Percentiles rank a stretch among this genome's conserved stretches.
These are phyloP conservation scores for Colletotrichum neosansevieriae DNA, from an alignment of 2,329 filamentous ascomycete genomes.

Conservation along the genomic window DNA sequence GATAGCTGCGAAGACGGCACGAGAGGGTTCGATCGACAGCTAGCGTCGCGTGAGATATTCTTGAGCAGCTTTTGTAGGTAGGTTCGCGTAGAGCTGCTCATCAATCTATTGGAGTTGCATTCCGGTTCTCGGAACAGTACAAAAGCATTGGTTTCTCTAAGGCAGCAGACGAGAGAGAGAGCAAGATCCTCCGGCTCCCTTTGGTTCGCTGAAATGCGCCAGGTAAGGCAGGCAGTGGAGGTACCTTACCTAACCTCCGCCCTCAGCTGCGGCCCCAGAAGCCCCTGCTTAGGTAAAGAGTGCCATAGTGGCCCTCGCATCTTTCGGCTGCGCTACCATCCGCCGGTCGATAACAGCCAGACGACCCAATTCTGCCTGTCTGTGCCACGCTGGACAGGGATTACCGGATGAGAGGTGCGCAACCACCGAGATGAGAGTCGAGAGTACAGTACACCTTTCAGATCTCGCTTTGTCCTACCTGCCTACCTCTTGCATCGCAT, in stretches of 20 bases:
- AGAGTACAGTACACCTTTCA: conserved; percentile 34
- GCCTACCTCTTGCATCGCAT: conserved; percentile 8
- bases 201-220: too few relatives aligned
- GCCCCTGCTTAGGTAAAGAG: conserved; percentile 34
- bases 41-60: background rate
- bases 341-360: conserved; percentile 17
- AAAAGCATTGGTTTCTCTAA: too few relatives aligned
- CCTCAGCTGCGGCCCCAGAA: background rate
- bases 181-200: too few relatives aligned
- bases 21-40: conserved; percentile 13
- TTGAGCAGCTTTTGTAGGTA: too few relatives aligned
- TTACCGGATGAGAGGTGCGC: conserved; percentile 14
- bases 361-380: conserved; percentile 21
- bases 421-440: conserved; percentile 14
- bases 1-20: conserved; percentile 1
- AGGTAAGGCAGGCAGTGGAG: too few relatives aligned
- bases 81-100: too few relatives aligned
- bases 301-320: conserved; percentile 30
- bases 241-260: too few relatives aligned
- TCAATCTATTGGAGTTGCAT: too few relatives aligned
- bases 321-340: conserved; percentile 37
- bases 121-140: too few relatives aligned
- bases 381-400: conserved; percentile 27
- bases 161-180: too few relatives aligned
- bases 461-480: background rate